Base-by-base conservation (phyloP, 2,329 filamentous ascomycete genomes). In the Diaporthe sp. region DNA sequence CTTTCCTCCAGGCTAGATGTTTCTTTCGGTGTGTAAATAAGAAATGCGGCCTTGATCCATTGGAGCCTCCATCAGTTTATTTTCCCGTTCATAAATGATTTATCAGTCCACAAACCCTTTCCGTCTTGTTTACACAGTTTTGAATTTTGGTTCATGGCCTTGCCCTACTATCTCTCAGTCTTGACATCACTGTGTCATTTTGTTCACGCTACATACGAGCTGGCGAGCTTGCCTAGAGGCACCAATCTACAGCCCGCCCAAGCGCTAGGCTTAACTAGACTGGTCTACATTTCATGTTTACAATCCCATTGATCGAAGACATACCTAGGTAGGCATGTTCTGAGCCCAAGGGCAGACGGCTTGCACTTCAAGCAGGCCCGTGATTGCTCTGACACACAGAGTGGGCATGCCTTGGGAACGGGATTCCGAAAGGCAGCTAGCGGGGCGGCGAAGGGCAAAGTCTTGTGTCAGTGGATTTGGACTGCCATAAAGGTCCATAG, bases 311-410 rank as follows among this genome's bases (percentile, higher is more conserved):
- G 25, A 49, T 34, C 17, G 28, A 49, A 31, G 10, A 49, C 12
- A 12, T 13, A n/a, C n/a, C n/a, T n/a, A n/a, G n/a, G n/a, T n/a
- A n/a, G 39, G 19, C 17, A 34, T 5, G 7, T 34, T 0, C 9
- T 34, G 61, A 13, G 15, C 3, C 19, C n/a, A 15, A 19, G 5
- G 12, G 12, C 10, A 15, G 42, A 65, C 28, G 10, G 10, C 61
- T 17, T 22, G 42, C 8, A 65, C 6, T 19, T 12, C 10, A 46
- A 28, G 25, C 15, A n/a, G 17, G 61, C 42, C 42, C 25, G 61
- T 65, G 61, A 65, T 65, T 65, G 9, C 28, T 49, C 25, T 65
- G 61, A 65, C 61, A 49, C 42, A 65, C 17, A 34, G 42, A 34
- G n/a, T n/a, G n/a, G 13, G 17, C 17, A n/a, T 46, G 12, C 4